Percentiles rank a stretch among this genome's conserved stretches.
These are phyloP conservation scores for Cerioporus squamosus DNA, from an alignment of 1,284 basidiomycete genomes.

Conservation along the genomic window DNA sequence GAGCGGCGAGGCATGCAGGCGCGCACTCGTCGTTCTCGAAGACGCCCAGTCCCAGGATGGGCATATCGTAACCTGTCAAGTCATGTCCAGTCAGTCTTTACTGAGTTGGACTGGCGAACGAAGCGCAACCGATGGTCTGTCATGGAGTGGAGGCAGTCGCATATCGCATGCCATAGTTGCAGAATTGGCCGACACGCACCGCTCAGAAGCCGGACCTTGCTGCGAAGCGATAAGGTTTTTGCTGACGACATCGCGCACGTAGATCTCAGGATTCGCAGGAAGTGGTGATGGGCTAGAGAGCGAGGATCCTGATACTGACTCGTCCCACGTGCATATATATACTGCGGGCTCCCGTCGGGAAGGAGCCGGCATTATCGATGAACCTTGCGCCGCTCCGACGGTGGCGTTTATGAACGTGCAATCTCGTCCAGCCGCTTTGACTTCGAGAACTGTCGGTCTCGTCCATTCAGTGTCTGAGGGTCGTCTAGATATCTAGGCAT, in stretches of 20 bases:
- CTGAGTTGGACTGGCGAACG: no score
- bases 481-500: background rate
- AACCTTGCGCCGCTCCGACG: no score
- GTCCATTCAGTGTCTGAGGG: no score
- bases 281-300: background rate
- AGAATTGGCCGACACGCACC: constrained; percentile 7
- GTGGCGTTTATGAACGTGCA: no score
- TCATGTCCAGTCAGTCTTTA: background rate
- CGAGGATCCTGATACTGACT: no score
- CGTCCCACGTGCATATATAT: background rate
- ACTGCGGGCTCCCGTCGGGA: background rate
- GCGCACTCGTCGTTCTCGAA: constrained; percentile 69
- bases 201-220: constrained; percentile 12
- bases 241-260: background rate
- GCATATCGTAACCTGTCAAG: constrained; percentile 47
- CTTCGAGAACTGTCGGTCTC: no score
- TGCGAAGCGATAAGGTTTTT: constrained; percentile 2
- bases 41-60: constrained; percentile 80
- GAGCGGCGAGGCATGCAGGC: constrained; percentile 63
- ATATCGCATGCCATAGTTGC: no score
- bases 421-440: no score
- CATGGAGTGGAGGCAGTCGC: no score
- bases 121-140: no score
- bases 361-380: no score
- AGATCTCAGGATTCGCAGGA: background rate